A percentile compares a stretch with the other conserved stretches of the same genome.
Conservation (phyloP, 768 basidiomycete genomes). For the Lyophyllum decastes region DNA sequence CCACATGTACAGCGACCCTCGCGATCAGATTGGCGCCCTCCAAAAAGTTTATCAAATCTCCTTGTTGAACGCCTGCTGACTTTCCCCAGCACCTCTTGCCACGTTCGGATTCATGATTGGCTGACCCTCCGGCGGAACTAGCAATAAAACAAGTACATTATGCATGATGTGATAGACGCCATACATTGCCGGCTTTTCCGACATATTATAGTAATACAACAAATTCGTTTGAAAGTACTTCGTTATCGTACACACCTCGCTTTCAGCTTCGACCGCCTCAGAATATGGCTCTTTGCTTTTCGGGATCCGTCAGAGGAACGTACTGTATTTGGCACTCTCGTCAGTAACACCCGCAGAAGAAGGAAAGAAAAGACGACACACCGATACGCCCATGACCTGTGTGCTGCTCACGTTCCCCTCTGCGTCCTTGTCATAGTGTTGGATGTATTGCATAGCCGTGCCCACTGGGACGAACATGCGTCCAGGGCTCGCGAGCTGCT, state of each 20-base stretch:
- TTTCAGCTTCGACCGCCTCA: no score
- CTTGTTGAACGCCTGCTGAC: not conserved
- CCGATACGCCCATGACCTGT: conserved; percentile 80
- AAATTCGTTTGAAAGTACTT: not conserved
- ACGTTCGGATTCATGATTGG: no score
- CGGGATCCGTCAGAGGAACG: conserved; percentile 67
- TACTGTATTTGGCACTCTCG: conserved; percentile 41
- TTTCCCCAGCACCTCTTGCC: not conserved
- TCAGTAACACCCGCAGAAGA: not conserved
- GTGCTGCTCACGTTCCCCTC: conserved; percentile 65
- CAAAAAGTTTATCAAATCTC: no score
- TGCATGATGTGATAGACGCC: not conserved
- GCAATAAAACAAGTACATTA: not conserved
- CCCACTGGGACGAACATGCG: conserved; percentile 96
- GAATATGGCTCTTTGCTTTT: conserved; percentile 32
- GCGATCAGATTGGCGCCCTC: not conserved
- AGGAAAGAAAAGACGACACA: conserved; percentile 37
- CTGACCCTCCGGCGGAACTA: no score
- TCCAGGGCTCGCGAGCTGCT: conserved; percentile 76
- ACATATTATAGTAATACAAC: not conserved
- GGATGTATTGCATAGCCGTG: conserved; percentile 54
- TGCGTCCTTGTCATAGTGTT: conserved; percentile 78
- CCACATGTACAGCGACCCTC: not conserved
- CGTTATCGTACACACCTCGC: not conserved
- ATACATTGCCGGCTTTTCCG: not conserved